phyloP scores from a whole-genome alignment of 2,329 filamentous ascomycete species.

The Fusarium circinatum region DNA sequence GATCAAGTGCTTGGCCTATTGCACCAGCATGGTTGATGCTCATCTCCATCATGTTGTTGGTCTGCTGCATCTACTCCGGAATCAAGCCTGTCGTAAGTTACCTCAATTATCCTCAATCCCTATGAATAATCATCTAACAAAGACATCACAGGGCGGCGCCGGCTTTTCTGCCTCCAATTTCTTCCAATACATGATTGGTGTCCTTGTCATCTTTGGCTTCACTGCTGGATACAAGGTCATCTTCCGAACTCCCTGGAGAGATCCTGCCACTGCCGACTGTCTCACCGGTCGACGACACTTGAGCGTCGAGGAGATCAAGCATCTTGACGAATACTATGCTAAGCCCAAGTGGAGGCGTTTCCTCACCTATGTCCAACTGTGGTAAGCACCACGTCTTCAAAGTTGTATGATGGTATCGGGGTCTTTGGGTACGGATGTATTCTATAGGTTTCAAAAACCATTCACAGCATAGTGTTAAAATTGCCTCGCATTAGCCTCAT shows the following conservation, averaged over 20 bases:
- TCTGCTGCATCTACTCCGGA: constrained; percentile 11
- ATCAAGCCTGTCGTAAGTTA: constrained; percentile 13
- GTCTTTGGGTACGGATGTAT: background rate
- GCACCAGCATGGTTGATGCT: constrained; percentile 17
- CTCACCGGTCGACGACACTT: constrained; percentile 26
- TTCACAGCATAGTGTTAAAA: too few species aligned
- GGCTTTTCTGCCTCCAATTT: background rate
- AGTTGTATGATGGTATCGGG: background rate
- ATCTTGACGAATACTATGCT: constrained; percentile 30
- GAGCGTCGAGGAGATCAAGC: constrained; percentile 26
- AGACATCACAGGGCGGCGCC: background rate
- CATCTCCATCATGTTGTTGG: constrained; percentile 7
- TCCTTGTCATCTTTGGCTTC: constrained; percentile 33
- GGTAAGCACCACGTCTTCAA: background rate
- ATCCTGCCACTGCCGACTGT: constrained; percentile 30
- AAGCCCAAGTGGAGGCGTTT: constrained; percentile 34
- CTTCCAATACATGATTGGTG: background rate
- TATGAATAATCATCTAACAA: rapidly evolving
- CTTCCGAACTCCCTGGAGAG: constrained; percentile 31
- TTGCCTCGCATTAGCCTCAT: background rate
- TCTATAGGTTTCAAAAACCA: background rate
- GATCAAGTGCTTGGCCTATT: constrained; percentile 14
- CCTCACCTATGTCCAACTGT: constrained; percentile 33
- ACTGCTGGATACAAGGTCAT: constrained; percentile 34
- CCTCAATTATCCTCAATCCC: background rate